Evolutionary conservation across 1,139 yeast species (phyloP).

Genomic region (Yarrowia galli): DNA sequence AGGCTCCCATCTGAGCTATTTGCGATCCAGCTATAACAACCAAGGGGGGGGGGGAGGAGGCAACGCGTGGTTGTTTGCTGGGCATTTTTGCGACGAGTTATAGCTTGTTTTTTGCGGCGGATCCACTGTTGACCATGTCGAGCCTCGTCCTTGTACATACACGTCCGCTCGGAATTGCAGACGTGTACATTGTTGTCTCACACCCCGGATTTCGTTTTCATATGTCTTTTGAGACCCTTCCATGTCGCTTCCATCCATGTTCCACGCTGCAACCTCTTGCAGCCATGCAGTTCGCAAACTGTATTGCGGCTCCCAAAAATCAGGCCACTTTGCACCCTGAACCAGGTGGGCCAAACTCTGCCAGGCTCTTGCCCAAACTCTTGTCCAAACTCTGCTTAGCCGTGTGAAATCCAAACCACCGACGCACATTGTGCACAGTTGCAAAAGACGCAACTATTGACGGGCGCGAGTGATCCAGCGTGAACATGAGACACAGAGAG

Average conservation of each 20-base stretch:
- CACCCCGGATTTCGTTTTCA: conserved; percentile 19
- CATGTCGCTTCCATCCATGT: conserved; percentile 3
- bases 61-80: too few relatives aligned
- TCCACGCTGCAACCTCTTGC: conserved; percentile 11
- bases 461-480: conserved; percentile 9
- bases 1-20: background rate
- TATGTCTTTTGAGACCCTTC: conserved; percentile 8
- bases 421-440: background rate
- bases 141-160: too few relatives aligned
- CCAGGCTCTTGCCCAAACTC: too few relatives aligned
- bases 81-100: too few relatives aligned
- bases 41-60: too few relatives aligned
- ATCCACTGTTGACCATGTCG: too few relatives aligned
- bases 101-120: too few relatives aligned
- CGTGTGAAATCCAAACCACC: conserved; percentile 27
- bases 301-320: background rate
- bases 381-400: conserved; percentile 24
- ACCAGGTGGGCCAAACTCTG: conserved; percentile 25
- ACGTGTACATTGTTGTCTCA: too few relatives aligned
- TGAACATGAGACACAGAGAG: too few relatives aligned
- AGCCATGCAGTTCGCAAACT: background rate
- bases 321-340: conserved; percentile 31
- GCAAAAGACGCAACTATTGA: conserved; percentile 33
- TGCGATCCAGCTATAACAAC: too few relatives aligned
- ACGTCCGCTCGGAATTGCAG: too few relatives aligned